Evolutionary conservation across 164 flowering plant species (phyloP), one percentile per base, ranked within the genome.

Genomic region (Aristolochia fimbriata): DNA sequence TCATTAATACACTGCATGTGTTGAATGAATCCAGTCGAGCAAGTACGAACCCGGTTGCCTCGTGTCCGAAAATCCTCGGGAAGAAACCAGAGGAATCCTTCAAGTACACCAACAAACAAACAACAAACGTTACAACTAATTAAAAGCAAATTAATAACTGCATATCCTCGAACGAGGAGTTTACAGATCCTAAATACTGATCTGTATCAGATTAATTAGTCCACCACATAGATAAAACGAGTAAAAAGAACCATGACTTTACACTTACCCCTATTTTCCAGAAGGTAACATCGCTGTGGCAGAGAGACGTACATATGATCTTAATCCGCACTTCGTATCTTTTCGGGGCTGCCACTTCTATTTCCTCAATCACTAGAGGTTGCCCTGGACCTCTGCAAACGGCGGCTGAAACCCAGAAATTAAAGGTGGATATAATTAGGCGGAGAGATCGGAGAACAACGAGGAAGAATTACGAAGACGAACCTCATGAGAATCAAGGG

Each of bases 31-130:
- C 12, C 9, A 7, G 12, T 37, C 43, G n/a, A n/a, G n/a, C n/a
- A n/a, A n/a, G n/a, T 10, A 50, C 51, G 57, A 76, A 86, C 93
- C 93, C 87, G 19, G 73, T 80, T 0, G 86, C 90, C 56, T 86
- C 89, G 58, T 86, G 89, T 0, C 93, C 89, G 17, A 83, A 77
- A 63, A 86, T 82, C 59, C 69, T 74, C 2, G 87, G 88, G 52
- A 77, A 76, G 7, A 53, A 30, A 15, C 51, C 58, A 3, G 2
- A 11, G 0, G 81, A 80, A 22, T 58, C 77, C 84, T 81, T 17
- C n/a, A n/a, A n/a, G n/a, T n/a, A n/a, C n/a, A n/a, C n/a, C n/a
- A 13, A 48, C 21, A 7, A n/a, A 22, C 21, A 17, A 46, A 5
- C 9, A 41, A 2, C n/a, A 58, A 45, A 41, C 43, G 43, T 37